These are phyloP conservation scores for Cryptococcus sp. DNA, from an alignment of 1,284 basidiomycete species.

Conservation along the genomic window DNA sequence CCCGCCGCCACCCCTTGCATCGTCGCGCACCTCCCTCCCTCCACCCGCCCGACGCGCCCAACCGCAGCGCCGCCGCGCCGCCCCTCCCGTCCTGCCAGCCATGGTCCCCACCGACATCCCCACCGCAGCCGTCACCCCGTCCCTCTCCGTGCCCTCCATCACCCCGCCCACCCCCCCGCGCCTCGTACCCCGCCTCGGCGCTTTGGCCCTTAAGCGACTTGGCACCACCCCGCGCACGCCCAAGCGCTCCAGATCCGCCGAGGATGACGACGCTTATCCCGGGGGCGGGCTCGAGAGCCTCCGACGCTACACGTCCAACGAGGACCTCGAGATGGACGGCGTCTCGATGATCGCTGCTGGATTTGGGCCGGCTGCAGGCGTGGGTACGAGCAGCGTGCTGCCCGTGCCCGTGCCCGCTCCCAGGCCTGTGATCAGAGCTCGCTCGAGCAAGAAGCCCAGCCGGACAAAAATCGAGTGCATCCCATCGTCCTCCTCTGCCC, in stretches of 20 bases:
- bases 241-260: neutral
- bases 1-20: neutral
- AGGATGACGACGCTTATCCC: neutral
- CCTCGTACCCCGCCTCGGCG: neutral
- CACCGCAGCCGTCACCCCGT: neutral
- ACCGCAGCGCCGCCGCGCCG: no score
- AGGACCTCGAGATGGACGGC: neutral
- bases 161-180: neutral
- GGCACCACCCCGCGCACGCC: neutral
- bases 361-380: neutral
- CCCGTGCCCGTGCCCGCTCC: neutral
- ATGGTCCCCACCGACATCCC: constrained; percentile 1
- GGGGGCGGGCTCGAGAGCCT: neutral
- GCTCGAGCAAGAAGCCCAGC: neutral
- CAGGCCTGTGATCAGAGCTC: neutral
- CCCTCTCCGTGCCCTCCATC: neutral
- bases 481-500: neutral
- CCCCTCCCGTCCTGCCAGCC: no score
- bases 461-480: neutral
- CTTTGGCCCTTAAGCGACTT: neutral
- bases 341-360: neutral
- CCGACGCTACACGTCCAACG: neutral
- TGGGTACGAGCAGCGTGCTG: neutral
- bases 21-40: neutral
- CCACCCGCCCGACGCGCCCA: neutral